These are phyloP conservation scores for Daldinia eschscholtzii DNA, from an alignment of 2,329 filamentous ascomycete species.

Conservation along the genomic window DNA sequence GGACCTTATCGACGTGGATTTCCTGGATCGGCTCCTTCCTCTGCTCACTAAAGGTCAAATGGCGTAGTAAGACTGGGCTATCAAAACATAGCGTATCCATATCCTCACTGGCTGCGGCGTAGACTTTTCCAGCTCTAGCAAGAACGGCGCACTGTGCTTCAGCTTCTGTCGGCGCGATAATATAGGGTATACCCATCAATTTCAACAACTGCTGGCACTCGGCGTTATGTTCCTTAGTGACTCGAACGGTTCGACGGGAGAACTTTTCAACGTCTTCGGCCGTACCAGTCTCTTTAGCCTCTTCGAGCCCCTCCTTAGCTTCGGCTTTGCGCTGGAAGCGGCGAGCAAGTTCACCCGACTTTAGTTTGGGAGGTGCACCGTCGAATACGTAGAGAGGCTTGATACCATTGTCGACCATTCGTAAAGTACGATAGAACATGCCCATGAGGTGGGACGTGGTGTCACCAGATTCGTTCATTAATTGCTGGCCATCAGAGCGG, in stretches of 20 bases:
- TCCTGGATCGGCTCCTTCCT: conserved; percentile 98
- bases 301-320: conserved; percentile 88
- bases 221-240: conserved; percentile 95
- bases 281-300: conserved; percentile 96
- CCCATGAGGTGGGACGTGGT: conserved; percentile 99
- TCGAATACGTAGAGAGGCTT: conserved; percentile 99
- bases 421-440: conserved; percentile 98
- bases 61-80: conserved; percentile 87
- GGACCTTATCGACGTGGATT: conserved; percentile 86
- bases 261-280: conserved; percentile 99
- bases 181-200: conserved; percentile 96
- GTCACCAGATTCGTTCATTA: conserved; percentile 94
- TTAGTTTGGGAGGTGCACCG: conserved; percentile 94
- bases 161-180: conserved; percentile 95
- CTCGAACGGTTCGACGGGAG: conserved; percentile 89
- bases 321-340: conserved; percentile 95
- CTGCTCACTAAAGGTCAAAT: conserved; percentile 97
- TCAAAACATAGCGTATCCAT: conserved; percentile 99
- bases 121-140: conserved; percentile 92
- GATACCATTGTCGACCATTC: conserved; percentile 98
- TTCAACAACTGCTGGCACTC: conserved; percentile 93
- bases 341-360: conserved; percentile 96
- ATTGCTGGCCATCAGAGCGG: conserved; percentile 94
- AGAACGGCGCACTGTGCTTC: conserved; percentile 96
- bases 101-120: conserved; percentile 95